phyloP scores from a whole-genome alignment of 495 filamentous ascomycete species.

The Talaromyces thailandensis region DNA sequence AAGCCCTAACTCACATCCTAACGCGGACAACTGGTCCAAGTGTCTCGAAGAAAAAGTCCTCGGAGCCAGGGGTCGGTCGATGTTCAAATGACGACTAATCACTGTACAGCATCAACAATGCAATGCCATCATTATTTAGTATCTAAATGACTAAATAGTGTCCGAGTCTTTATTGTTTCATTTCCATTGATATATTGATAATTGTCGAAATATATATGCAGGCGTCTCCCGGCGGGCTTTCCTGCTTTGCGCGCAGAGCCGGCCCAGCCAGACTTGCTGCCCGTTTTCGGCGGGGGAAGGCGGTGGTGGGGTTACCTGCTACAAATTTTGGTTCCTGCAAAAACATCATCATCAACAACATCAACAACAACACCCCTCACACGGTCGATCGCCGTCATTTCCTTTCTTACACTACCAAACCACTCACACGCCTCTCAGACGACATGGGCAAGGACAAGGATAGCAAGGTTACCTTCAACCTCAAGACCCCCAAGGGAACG shows the following conservation, averaged over 20 bases:
- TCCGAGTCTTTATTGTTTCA: background rate
- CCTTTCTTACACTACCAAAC: background rate
- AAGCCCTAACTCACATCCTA: background rate
- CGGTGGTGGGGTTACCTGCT: conserved; percentile 1
- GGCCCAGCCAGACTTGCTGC: background rate
- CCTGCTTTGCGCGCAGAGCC: conserved; percentile 5
- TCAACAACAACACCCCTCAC: background rate
- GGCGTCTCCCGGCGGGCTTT: background rate
- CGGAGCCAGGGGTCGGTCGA: background rate
- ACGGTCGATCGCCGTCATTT: background rate
- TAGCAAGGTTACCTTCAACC: conserved; percentile 26
- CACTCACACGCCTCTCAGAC: background rate
- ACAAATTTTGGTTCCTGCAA: conserved; percentile 5
- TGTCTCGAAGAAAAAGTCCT: background rate
- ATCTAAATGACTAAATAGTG: background rate
- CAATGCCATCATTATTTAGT: background rate
- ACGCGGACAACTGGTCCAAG: background rate
- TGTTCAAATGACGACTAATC: background rate
- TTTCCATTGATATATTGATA: background rate
- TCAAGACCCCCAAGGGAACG: conserved; percentile 43
- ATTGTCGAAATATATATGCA: background rate
- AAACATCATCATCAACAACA: background rate
- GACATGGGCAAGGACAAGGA: conserved; percentile 14
- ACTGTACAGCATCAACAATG: background rate
- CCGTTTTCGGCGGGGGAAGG: conserved; percentile 3